Evolutionary conservation across 2,329 filamentous ascomycete genomes (phyloP).

Genomic region (Curvularia spicifera): DNA sequence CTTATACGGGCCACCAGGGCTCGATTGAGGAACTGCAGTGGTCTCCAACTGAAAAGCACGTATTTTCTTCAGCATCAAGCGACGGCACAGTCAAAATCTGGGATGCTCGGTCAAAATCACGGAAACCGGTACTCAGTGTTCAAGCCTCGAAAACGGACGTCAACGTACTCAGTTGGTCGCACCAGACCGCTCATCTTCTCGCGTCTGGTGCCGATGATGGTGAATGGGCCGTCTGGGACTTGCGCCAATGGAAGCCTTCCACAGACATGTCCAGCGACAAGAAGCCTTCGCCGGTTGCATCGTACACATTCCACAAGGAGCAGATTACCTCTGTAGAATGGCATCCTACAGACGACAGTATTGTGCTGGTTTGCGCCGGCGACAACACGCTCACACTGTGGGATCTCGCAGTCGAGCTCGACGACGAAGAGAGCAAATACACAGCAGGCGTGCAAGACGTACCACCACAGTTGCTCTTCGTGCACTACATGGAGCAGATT

Average conservation of each 20-base stretch:
- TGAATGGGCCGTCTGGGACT: slow-evolving; percentile 93
- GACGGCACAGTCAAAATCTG: slow-evolving; percentile 96
- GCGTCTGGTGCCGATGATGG: slow-evolving; percentile 94
- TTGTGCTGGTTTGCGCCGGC: slow-evolving; percentile 87
- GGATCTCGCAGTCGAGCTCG: slow-evolving; percentile 95
- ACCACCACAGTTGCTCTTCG: slow-evolving; percentile 91
- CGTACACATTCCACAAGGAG: slow-evolving; percentile 94
- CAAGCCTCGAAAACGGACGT: slow-evolving; percentile 85
- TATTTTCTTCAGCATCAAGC: slow-evolving; percentile 91
- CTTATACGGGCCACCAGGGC: slow-evolving; percentile 82
- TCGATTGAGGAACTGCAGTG: slow-evolving; percentile 96
- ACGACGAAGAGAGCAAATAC: slow-evolving; percentile 94
- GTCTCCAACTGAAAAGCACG: slow-evolving; percentile 90
- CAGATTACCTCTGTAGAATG: slow-evolving; percentile 96
- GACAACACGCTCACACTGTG: slow-evolving; percentile 95
- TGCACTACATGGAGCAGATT: slow-evolving; percentile 92
- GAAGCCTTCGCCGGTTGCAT: slow-evolving; percentile 80
- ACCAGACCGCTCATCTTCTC: slow-evolving; percentile 84
- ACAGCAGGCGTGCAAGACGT: slow-evolving; percentile 87
- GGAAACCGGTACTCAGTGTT: slow-evolving; percentile 85
- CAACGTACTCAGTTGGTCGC: slow-evolving; percentile 96
- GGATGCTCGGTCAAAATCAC: slow-evolving; percentile 90
- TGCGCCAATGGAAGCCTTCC: slow-evolving; percentile 88
- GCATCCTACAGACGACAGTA: slow-evolving; percentile 96
- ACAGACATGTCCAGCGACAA: slow-evolving; percentile 52